Conservation (phyloP, 768 basidiomycete genomes). For the Suillus brevipes region DNA sequence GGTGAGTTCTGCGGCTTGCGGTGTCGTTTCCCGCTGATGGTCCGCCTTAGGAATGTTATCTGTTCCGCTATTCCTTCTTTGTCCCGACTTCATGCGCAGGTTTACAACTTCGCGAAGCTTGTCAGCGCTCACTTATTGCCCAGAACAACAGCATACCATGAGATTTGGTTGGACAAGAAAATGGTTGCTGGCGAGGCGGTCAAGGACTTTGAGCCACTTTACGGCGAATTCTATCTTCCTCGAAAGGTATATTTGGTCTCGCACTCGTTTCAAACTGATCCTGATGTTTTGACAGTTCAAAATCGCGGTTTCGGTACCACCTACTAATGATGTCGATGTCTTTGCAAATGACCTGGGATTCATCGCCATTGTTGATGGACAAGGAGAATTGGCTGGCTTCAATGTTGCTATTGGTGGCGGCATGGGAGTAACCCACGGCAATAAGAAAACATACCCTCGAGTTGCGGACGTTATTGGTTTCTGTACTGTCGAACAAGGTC, state of each 20-base stretch:
- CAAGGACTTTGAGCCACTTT: conserved; percentile 95
- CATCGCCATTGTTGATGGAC: conserved; percentile 83
- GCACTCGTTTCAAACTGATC: not conserved
- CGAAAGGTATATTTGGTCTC: conserved; percentile 64
- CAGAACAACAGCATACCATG: conserved; percentile 91
- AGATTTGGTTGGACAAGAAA: conserved; percentile 99
- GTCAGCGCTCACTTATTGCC: conserved; percentile 88
- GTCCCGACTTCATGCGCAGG: conserved; percentile 82
- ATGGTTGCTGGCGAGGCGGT: conserved; percentile 90
- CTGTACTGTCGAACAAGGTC: conserved; percentile 85
- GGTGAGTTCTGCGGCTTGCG: conserved; percentile 43
- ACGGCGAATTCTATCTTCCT: conserved; percentile 95
- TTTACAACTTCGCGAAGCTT: conserved; percentile 79
- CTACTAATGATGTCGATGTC: conserved; percentile 94
- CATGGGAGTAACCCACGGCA: conserved; percentile 99
- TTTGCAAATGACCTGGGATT: conserved; percentile 96
- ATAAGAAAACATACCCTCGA: conserved; percentile 98
- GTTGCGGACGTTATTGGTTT: conserved; percentile 88
- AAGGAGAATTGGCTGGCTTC: conserved; percentile 85
- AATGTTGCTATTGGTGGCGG: conserved; percentile 94
- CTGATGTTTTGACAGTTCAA: conserved; percentile 69
- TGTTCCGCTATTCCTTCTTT: conserved; percentile 88
- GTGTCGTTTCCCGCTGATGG: conserved; percentile 11
- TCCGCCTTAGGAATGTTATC: conserved; percentile 70
- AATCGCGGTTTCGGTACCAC: conserved; percentile 93